Base-by-base conservation (phyloP, 2,329 filamentous ascomycete genomes). In the Botrytis sinoallii region DNA sequence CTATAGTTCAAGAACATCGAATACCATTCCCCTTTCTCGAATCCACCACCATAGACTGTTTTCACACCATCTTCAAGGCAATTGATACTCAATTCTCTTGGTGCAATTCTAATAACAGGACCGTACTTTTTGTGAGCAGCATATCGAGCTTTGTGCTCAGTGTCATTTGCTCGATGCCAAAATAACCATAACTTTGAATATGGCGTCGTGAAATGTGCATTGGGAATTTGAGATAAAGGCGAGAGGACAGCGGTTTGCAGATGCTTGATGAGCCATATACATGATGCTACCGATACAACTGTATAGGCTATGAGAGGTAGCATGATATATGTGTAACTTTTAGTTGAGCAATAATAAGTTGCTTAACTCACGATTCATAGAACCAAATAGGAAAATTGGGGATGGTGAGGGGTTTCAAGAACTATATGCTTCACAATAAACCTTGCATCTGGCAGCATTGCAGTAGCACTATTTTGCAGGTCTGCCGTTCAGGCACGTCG, bases 11-110 rank as follows among this genome's bases (percentile, higher is more conserved):
- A 48, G 20, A 68, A 48, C 9, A 32, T 22, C 5, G 38, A 42
- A 60, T 73, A 73, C 29, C 59, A 64, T 10, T 52, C 40, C 40
- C 32, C 35, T 22, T 70, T 71, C 18, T 73, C 67, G 22, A 46
- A 66, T 18, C 16, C 25, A 44, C 60, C 48, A 12, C 38, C 57
- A 65, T 71, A 71, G 4, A 60, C 3, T 4, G 59, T 71, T 22
- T 40, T 32, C 16, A 73, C 29, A 14, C 48, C 72, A 52, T 25
- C 67, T 59, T 73, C 60, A 14, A 64, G 16, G 42, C 22, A 57
- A 32, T 66, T 60, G 10, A 71, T 22, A n/a, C n/a, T 44, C 14
- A 66, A 7, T 42, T 70, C 72, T 22, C 25, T 42, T 20, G 60
- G 29, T 4, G 32, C 67, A 12, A 71, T n/a, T 20, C 60, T n/a